Conservation (phyloP, 2,329 filamentous ascomycete species). For the Capronia epimyces region DNA sequence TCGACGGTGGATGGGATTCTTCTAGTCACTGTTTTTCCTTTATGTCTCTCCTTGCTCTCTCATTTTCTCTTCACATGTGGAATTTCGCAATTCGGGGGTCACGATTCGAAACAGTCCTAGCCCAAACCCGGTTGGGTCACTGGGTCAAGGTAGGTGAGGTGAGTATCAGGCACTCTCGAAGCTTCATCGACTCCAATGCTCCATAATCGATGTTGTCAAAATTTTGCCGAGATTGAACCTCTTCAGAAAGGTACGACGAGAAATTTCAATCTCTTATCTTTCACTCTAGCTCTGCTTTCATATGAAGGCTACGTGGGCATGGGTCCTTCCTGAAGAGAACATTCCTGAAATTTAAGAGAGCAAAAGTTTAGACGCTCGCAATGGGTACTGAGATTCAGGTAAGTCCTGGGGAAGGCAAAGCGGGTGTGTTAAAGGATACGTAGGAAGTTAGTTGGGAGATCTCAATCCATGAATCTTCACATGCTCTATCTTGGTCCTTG, state of each 20-base stretch:
- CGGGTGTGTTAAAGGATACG: too few species aligned
- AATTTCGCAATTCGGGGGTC: too few species aligned
- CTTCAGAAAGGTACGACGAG: slow-evolving; percentile 1
- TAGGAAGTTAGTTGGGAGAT: not conserved
- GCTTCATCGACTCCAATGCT: slow-evolving; percentile 26
- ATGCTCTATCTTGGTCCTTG: not conserved
- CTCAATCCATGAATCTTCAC: not conserved
- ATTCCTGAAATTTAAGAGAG: not conserved
- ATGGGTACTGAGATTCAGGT: too few species aligned
- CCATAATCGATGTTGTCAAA: slow-evolving; percentile 28
- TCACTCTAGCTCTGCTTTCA: slow-evolving; percentile 7
- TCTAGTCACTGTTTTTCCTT: not conserved
- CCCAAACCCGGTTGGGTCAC: not conserved
- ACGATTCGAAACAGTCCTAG: not conserved
- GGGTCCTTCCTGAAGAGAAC: slow-evolving; percentile 22
- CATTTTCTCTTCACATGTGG: too few species aligned
- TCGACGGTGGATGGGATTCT: too few species aligned
- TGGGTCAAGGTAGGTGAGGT: not conserved
- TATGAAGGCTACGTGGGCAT: slow-evolving; percentile 5
- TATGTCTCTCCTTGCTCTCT: too few species aligned
- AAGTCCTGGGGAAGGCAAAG: not conserved
- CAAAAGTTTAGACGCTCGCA: not conserved
- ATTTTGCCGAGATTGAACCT: slow-evolving; percentile 53
- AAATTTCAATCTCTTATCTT: slow-evolving; percentile 4
- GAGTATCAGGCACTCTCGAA: slow-evolving; percentile 24